phyloP scores from a whole-genome alignment of 192 early-diverging fungal genomes.

The Podila epicladia region DNA sequence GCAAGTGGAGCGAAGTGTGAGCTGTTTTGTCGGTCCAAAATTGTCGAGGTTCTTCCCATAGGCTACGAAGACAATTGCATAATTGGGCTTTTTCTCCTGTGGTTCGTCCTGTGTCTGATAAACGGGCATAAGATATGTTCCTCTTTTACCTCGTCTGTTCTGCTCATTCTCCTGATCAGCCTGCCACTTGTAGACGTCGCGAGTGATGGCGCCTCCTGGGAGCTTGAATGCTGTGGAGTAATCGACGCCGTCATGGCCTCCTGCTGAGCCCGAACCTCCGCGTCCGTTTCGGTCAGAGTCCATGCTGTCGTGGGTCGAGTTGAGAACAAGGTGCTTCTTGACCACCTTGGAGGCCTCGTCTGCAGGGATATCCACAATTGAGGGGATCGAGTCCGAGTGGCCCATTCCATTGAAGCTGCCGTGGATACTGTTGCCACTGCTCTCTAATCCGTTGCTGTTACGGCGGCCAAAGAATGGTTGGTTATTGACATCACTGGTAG shows the following conservation, averaged over 20 bases:
- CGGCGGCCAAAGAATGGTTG: background rate
- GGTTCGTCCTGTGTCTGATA: too few relatives aligned
- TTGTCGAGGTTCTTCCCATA: too few relatives aligned
- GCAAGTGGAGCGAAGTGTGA: too few relatives aligned
- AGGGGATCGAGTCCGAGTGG: constrained; percentile 19
- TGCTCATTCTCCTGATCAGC: constrained; percentile 71
- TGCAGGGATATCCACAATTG: constrained; percentile 58
- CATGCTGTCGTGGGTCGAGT: constrained; percentile 50
- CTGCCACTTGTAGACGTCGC: constrained; percentile 91
- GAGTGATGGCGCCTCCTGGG: constrained; percentile 81
- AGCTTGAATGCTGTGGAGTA: constrained; percentile 61
- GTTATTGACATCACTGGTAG: background rate
- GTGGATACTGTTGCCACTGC: constrained; percentile 40
- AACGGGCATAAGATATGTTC: background rate
- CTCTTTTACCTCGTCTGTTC: constrained; percentile 48
- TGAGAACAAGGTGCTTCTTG: constrained; percentile 75
- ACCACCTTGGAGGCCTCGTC: constrained; percentile 72
- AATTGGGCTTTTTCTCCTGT: too few relatives aligned
- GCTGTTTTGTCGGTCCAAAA: too few relatives aligned
- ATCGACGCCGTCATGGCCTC: constrained; percentile 41
- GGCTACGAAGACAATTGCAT: too few relatives aligned
- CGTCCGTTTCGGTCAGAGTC: constrained; percentile 51
- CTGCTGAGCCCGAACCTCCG: constrained; percentile 20
- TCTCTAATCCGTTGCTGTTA: constrained; percentile 29
- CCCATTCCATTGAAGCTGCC: constrained; percentile 15